Evolutionary conservation across 2,329 filamentous ascomycete genomes (phyloP).

Genomic region (Periconia sp.): DNA sequence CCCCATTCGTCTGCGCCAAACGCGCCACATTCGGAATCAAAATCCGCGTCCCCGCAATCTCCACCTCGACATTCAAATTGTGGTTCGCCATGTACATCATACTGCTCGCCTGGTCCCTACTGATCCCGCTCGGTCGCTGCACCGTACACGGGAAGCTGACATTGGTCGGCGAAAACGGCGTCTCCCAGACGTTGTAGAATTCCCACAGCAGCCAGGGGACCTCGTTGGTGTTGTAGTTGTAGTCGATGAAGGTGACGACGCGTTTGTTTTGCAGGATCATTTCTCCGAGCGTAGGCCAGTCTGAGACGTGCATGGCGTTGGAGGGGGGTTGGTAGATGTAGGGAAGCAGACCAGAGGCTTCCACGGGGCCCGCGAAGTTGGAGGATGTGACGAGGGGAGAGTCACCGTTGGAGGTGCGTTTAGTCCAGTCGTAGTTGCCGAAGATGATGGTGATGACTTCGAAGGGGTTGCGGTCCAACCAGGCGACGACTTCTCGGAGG

Average conservation of each 20-base stretch:
- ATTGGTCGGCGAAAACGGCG: slow-evolving; percentile 75
- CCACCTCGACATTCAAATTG: slow-evolving; percentile 81
- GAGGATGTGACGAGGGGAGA: slow-evolving; percentile 59
- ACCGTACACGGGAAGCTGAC: slow-evolving; percentile 74
- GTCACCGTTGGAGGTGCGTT: slow-evolving; percentile 26
- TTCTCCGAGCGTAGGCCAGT: slow-evolving; percentile 84
- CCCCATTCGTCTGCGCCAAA: slow-evolving; percentile 39
- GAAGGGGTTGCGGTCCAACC: slow-evolving; percentile 78
- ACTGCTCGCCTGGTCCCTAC: slow-evolving; percentile 52
- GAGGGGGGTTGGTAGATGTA: slow-evolving; percentile 77
- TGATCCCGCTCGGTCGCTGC: slow-evolving; percentile 72
- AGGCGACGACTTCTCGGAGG: slow-evolving; percentile 68
- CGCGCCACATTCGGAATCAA: slow-evolving; percentile 41
- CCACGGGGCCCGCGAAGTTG: slow-evolving; percentile 69
- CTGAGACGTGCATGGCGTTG: slow-evolving; percentile 71
- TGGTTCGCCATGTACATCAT: slow-evolving; percentile 87
- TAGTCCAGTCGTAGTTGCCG: slow-evolving; percentile 65
- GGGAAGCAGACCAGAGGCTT: slow-evolving; percentile 69
- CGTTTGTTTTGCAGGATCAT: slow-evolving; percentile 45
- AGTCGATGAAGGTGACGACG: slow-evolving; percentile 45
- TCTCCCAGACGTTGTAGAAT: slow-evolving; percentile 91
- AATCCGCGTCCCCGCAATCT: slow-evolving; percentile 47
- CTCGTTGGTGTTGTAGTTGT: slow-evolving; percentile 68
- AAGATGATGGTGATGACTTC: slow-evolving; percentile 89
- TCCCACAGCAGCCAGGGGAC: slow-evolving; percentile 87